phyloP scores from a whole-genome alignment of 1,284 basidiomycete genomes.

The Neonothopanus nambi region DNA sequence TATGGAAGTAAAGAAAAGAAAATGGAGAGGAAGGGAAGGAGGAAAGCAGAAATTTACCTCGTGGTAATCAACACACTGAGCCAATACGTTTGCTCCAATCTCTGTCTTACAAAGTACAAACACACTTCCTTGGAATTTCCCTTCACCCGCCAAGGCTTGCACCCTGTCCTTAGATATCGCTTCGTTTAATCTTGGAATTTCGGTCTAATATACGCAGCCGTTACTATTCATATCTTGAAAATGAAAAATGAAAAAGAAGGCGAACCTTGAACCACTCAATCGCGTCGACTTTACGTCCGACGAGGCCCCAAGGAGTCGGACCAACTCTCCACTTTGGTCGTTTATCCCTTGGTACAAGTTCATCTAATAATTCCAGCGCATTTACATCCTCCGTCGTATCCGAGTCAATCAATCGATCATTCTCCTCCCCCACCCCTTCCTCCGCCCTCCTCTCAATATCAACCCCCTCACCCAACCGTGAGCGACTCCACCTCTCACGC shows the following conservation, averaged over 20 bases:
- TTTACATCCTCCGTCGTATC: conserved; percentile 15
- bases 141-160: conserved; percentile 37
- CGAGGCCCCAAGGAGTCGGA: conserved; percentile 52
- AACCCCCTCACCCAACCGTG: conserved; percentile 12
- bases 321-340: conserved; percentile 65
- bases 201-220: conserved; percentile 33
- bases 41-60: conserved; percentile 35
- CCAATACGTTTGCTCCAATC: conserved; percentile 74
- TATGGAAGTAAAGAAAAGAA: not conserved
- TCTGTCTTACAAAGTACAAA: conserved; percentile 84
- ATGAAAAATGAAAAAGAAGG: conserved; percentile 2
- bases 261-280: conserved; percentile 67
- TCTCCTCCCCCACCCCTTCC: not conserved
- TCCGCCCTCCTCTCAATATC: conserved; percentile 5
- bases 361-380: conserved; percentile 37
- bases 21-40: not conserved
- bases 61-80: conserved; percentile 60
- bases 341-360: conserved; percentile 53
- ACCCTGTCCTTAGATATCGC: conserved; percentile 44
- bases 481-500: conserved; percentile 33
- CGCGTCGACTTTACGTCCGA: conserved; percentile 73
- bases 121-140: conserved; percentile 61
- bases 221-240: not conserved
- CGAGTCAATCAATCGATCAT: not conserved
- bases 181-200: conserved; percentile 51